Evolutionary conservation across 1,139 yeast species (phyloP).

Genomic region (Diutina catenulata): DNA sequence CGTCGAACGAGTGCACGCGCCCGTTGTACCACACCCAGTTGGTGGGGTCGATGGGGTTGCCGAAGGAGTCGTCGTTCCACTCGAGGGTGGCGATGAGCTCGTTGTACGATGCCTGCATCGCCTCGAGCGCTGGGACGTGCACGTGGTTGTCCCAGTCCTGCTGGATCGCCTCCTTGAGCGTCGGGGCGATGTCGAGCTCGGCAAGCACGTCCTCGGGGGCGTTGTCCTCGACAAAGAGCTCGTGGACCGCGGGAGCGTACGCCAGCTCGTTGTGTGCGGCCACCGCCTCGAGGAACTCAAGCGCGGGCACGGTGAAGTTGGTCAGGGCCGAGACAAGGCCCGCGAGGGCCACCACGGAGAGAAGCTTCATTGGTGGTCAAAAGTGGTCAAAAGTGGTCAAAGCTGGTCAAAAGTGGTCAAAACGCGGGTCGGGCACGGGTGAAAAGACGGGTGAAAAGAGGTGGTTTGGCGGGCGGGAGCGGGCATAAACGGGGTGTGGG

Average conservation of each 20-base stretch:
- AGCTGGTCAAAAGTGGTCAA: too few relatives aligned
- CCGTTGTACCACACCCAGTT: slow-evolving; percentile 5
- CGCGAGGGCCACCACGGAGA: too few relatives aligned
- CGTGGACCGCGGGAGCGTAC: background rate
- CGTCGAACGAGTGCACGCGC: background rate
- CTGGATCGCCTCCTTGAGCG: background rate
- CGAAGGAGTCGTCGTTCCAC: slow-evolving; percentile 4
- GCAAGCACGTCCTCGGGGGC: background rate
- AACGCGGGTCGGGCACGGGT: too few relatives aligned
- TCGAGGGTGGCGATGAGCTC: background rate
- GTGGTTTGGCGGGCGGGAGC: too few relatives aligned
- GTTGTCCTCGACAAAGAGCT: background rate
- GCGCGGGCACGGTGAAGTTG: background rate
- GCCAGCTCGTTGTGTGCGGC: background rate
- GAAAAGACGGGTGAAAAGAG: too few relatives aligned
- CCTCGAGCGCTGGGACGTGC: background rate
- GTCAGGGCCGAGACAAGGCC: too few relatives aligned
- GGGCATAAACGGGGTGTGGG: too few relatives aligned
- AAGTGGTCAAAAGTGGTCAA: too few relatives aligned
- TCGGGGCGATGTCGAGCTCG: background rate
- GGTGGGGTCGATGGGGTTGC: background rate
- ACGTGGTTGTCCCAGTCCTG: background rate
- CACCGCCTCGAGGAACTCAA: background rate
- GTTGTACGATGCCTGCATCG: background rate
- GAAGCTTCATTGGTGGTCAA: too few relatives aligned